Base-by-base conservation (phyloP, 495 filamentous ascomycete species). In the Evernia prunastri region DNA sequence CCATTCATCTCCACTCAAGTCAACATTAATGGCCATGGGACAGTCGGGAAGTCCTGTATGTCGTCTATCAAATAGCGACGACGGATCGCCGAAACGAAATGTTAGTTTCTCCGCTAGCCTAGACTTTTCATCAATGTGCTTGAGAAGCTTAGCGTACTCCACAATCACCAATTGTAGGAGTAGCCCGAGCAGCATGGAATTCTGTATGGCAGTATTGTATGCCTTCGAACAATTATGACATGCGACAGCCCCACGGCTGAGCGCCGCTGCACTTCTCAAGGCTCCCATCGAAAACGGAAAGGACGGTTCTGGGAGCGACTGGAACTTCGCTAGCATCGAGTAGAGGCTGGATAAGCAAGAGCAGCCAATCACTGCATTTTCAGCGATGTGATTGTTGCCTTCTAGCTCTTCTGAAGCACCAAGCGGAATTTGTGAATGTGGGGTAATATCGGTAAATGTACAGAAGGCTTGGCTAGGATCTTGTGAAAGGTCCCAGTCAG, bases 21-120 rank as follows among this genome's bases (percentile, higher is more conserved):
- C 65, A 18, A 69, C 39, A 5, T 54, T 64, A 35, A 69, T 59
- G 35, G 56, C 68, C 68, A 69, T 69, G n/a, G 68, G 68, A 45
- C 68, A 69, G 36, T 69, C 68, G 11, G 39, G 35, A 6, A 45
- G 59, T 4, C 65, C 68, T 0, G 68, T 69, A 27, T 69, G 68
- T n/a, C 63, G 43, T 25, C 25, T 54, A 35, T 51, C 56, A 11
- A 39, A 59, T 15, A 35, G 8, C 8, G n/a, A 39, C 7, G 49
- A 40, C 18, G 54, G 40, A 15, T 69, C 68, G 35, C 68, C 65
- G 10, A 69, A 27, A 7, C 68, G 68, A 56, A 61, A 67, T 13
- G 53, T 20, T 27, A 69, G 65, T 37, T 56, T 65, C 23, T 58
- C 51, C 13, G 36, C 53, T 17, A 37, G 33, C 42, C 53, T 40